Conservation (phyloP, 257 asterid genomes). For the Buddleja alternifolia region DNA sequence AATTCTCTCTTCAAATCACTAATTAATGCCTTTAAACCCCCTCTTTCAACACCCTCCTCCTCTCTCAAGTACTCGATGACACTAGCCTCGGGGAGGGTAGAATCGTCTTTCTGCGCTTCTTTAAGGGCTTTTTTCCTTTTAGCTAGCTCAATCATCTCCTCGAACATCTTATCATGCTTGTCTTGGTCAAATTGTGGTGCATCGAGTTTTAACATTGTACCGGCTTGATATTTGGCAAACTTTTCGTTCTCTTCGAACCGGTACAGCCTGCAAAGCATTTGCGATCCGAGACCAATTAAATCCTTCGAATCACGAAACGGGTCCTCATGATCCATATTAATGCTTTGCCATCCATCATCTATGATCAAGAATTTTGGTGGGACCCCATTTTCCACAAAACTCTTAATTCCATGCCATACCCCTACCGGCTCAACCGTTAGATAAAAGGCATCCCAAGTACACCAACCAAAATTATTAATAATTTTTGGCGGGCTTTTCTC, state of each 20-base stretch:
- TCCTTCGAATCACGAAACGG: constrained; percentile 41
- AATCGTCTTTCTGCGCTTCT: constrained; percentile 15
- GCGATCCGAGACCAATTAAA: constrained; percentile 37
- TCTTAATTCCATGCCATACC: constrained; percentile 45
- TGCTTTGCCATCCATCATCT: constrained; percentile 62
- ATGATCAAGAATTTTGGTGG: constrained; percentile 45
- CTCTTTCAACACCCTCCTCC: constrained; percentile 23
- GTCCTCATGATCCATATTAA: constrained; percentile 49
- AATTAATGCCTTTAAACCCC: constrained; percentile 43
- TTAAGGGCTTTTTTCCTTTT: constrained; percentile 38
- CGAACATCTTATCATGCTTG: constrained; percentile 38
- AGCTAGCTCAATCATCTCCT: constrained; percentile 39
- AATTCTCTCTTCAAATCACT: constrained; percentile 41
- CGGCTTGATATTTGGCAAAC: constrained; percentile 40
- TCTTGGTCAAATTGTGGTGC: constrained; percentile 42
- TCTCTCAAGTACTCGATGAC: constrained; percentile 36
- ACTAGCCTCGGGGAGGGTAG: constrained; percentile 29
- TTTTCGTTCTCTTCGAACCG: constrained; percentile 47
- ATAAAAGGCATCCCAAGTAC: constrained; percentile 58
- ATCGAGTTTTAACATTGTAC: constrained; percentile 35
- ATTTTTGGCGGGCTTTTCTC: constrained; percentile 43
- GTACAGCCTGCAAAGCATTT: constrained; percentile 47
- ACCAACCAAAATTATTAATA: constrained; percentile 48
- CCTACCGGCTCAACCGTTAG: constrained; percentile 50
- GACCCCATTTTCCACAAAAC: constrained; percentile 32